Conservation (phyloP, 345 rosid species). For the Crucihimalaya himalaica region DNA sequence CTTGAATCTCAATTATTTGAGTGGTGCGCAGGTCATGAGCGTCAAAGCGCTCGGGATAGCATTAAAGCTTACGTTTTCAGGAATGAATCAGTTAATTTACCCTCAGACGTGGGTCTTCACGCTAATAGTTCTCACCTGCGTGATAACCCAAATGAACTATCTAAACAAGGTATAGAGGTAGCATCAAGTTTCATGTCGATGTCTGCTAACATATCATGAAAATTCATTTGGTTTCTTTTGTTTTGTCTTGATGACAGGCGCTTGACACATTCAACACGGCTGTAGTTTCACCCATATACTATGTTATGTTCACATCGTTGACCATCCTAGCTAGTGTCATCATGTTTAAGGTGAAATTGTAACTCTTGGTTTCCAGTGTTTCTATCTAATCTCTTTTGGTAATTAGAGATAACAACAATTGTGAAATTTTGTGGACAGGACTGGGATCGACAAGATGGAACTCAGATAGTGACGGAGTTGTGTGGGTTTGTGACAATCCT, state of each 20-base stretch:
- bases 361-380: not conserved
- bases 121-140: conserved; percentile 54
- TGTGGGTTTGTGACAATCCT: conserved; percentile 81
- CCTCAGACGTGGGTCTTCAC: conserved; percentile 69
- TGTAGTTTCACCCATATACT: conserved; percentile 83
- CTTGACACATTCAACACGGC: conserved; percentile 88
- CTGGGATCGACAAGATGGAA: conserved; percentile 71
- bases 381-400: not conserved
- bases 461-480: conserved; percentile 68
- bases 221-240: conserved; percentile 12
- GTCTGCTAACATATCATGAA: not conserved
- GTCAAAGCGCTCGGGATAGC: conserved; percentile 77
- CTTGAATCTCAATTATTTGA: not conserved
- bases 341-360: conserved; percentile 70
- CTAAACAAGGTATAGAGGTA: conserved; percentile 56
- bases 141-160: conserved; percentile 72
- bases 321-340: conserved; percentile 80
- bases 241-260: conserved; percentile 50
- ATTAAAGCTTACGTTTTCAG: conserved; percentile 62
- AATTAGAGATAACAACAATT: not conserved
- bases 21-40: conserved; percentile 57
- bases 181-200: not conserved
- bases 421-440: conserved; percentile 45
- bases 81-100: conserved; percentile 65
- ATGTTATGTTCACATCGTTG: conserved; percentile 77